phyloP scores from a whole-genome alignment of 805 yeast genomes.

The Barnettozyma siamensis region DNA sequence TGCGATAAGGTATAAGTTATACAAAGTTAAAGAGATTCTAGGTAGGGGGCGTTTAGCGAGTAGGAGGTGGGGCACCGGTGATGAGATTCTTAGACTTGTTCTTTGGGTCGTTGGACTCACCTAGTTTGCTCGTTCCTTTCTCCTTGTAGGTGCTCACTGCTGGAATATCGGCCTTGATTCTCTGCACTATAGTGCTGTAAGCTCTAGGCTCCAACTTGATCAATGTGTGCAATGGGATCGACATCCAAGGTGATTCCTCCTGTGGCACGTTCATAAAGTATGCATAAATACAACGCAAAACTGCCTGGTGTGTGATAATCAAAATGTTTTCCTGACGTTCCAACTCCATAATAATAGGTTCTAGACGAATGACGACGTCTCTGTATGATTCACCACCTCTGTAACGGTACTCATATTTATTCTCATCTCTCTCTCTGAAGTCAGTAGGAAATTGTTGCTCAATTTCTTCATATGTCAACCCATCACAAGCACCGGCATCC shows the following conservation, averaged over 20 bases:
- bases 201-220: constrained; percentile 96
- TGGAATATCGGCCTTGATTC: constrained; percentile 93
- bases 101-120: constrained; percentile 27
- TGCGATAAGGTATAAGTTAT: too few relatives aligned
- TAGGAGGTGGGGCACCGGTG: constrained; percentile 20
- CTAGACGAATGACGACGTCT: constrained; percentile 90
- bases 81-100: constrained; percentile 23
- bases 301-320: constrained; percentile 97
- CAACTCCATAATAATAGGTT: constrained; percentile 97
- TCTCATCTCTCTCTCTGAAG: constrained; percentile 90
- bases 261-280: constrained; percentile 98
- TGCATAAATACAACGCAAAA: constrained; percentile 91
- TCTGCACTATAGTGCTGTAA: constrained; percentile 77
- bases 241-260: constrained; percentile 98
- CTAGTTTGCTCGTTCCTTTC: constrained; percentile 66
- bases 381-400: constrained; percentile 97
- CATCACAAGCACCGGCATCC: constrained; percentile 97
- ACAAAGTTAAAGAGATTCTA: too few relatives aligned
- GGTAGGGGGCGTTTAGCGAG: too few relatives aligned
- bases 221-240: constrained; percentile 92
- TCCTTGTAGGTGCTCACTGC: constrained; percentile 97
- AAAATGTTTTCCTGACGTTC: constrained; percentile 95
- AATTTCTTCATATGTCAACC: constrained; percentile 92
- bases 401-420: constrained; percentile 92
- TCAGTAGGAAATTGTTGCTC: constrained; percentile 85